These are phyloP conservation scores for Globisporangium iwayamae DNA, from an alignment of 352 stramenopile genomes.

Conservation along the genomic window DNA sequence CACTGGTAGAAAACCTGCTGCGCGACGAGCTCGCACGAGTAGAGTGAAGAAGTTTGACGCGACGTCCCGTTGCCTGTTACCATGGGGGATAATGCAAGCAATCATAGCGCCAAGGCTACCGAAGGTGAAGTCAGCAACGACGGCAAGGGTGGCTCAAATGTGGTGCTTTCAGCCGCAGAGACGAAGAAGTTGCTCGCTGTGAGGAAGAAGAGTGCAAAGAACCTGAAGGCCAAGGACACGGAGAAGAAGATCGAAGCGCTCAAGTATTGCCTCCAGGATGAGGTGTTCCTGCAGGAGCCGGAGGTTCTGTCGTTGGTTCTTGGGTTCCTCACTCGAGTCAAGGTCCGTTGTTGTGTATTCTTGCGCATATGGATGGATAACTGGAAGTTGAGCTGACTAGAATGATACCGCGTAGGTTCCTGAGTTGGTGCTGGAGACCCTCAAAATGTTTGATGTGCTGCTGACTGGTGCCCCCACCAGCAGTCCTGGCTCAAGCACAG, in stretches of 20 bases:
- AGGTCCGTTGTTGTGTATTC: slow-evolving; percentile 26
- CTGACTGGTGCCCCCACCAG: slow-evolving; percentile 14
- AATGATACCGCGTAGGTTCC: slow-evolving; percentile 18
- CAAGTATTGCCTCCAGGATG: slow-evolving; percentile 45
- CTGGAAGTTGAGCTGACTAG: neutral
- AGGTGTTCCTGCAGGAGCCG: slow-evolving; percentile 53
- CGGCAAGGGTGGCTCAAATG: neutral
- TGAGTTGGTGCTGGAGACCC: slow-evolving; percentile 33
- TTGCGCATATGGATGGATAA: neutral
- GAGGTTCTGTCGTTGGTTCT: slow-evolving; percentile 54
- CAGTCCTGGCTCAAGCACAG: neutral
- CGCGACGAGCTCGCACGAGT: neutral
- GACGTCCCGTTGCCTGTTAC: no score
- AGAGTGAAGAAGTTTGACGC: neutral
- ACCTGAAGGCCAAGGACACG: slow-evolving; percentile 63
- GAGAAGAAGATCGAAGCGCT: slow-evolving; percentile 61
- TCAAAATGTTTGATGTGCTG: slow-evolving; percentile 26
- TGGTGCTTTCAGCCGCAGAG: neutral
- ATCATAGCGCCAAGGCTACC: neutral
- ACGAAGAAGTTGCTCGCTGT: slow-evolving; percentile 33
- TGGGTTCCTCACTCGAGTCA: slow-evolving; percentile 40
- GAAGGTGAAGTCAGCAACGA: neutral
- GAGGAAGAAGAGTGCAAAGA: slow-evolving; percentile 58
- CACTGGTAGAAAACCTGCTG: neutral
- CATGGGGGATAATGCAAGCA: neutral